phyloP scores from a whole-genome alignment of 345 rosid species.

The Lenwebbia sp. region DNA sequence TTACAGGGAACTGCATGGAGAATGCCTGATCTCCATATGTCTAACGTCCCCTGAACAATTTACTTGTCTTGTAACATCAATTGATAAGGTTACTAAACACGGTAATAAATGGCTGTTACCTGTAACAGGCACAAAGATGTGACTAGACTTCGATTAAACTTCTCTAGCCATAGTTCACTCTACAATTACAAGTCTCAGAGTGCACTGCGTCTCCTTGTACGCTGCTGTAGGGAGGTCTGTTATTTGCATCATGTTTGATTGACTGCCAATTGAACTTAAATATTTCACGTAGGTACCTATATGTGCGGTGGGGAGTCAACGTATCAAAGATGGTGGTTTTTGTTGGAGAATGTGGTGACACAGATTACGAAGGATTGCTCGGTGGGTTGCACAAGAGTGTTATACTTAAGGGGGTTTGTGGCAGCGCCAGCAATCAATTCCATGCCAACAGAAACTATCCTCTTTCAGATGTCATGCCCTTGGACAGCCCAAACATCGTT shows the following conservation, averaged over 20 bases:
- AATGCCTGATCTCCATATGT: background rate
- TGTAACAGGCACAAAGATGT: background rate
- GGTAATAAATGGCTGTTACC: background rate
- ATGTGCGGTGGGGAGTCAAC: slow-evolving; percentile 88
- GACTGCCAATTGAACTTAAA: background rate
- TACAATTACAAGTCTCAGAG: background rate
- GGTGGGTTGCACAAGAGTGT: slow-evolving; percentile 82
- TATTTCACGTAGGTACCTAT: slow-evolving; percentile 46
- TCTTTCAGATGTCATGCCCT: slow-evolving; percentile 66
- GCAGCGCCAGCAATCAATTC: slow-evolving; percentile 36
- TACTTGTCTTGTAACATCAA: background rate
- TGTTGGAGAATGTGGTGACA: slow-evolving; percentile 88
- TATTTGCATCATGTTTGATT: background rate
- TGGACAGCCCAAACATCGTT: slow-evolving; percentile 54
- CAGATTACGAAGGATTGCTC: slow-evolving; percentile 88
- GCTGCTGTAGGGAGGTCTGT: background rate
- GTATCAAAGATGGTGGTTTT: slow-evolving; percentile 76
- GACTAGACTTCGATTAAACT: background rate
- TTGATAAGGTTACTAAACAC: background rate
- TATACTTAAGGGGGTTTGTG: slow-evolving; percentile 59
- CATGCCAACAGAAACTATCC: slow-evolving; percentile 71
- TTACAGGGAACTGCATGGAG: background rate
- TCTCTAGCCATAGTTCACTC: background rate
- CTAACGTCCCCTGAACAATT: background rate
- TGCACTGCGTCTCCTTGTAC: background rate